Evolutionary conservation across 306 rosid species (phyloP), one percentile per base, ranked within the genome.

Genomic region (Castanea sativa): DNA sequence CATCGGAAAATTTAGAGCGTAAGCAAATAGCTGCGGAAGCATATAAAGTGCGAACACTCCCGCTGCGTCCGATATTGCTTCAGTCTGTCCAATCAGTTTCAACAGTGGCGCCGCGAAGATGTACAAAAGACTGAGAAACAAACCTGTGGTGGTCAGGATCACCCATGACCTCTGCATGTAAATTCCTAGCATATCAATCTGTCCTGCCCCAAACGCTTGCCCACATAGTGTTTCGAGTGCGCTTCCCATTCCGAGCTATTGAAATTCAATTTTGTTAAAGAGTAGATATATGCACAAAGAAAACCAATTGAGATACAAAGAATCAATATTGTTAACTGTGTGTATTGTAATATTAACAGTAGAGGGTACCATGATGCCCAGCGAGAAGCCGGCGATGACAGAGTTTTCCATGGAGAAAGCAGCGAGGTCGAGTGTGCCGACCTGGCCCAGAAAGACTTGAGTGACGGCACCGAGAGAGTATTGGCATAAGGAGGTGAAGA

Each of bases 161-260:
- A 94, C 88, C 97, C 95, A 91, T 25, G 99, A 94, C n/a, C 97
- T 84, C 74, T 94, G 99, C 97, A 92, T 86, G 86, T 92, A 94
- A 15, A 91, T 76, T 4, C 99, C 99, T 10, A 94, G 69, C 99
- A 94, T 92, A 5, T 91, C 85, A 1, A 90, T 4, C 70, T 91
- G 88, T 9, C 99, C 95, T 0, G 95, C 97, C 25, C 99, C 99
- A 2, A 75, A 85, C 0, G 99, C 97, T 81, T 94, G 99, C 15
- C 99, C 99, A 45, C 99, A 94, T 1, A 94, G 86, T 10, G 99
- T 94, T 45, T 92, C 99, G 52, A 94, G 81, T 1, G 97, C 97
- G 49, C 97, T 94, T 25, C 97, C 99, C 99, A 94, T 94, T 8
- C 99, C 99, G 4, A 92, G 79, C 98, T 92, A 51, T 8, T 38